These are phyloP conservation scores for Tylopilus sp. DNA, from an alignment of 768 basidiomycete genomes.

Conservation along the genomic window DNA sequence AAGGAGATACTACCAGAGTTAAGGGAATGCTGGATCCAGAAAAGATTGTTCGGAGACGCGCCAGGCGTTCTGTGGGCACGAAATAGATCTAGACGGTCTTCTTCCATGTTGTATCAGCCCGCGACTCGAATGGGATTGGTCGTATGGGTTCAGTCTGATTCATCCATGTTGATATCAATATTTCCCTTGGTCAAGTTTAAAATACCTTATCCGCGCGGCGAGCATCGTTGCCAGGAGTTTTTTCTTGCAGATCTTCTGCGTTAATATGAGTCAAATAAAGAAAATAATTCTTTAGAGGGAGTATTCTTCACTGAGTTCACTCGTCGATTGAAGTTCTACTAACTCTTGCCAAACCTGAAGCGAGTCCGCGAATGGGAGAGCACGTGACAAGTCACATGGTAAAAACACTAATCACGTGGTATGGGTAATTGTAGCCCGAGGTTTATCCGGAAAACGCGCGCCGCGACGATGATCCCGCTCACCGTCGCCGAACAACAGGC, in stretches of 20 bases:
- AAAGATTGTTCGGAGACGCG: slow-evolving; percentile 2
- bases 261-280: too few species aligned
- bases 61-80: slow-evolving; percentile 2
- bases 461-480: slow-evolving; percentile 11
- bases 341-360: too few species aligned
- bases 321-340: too few species aligned
- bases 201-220: neutral
- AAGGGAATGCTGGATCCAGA: neutral
- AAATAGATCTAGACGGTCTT: neutral
- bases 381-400: slow-evolving; percentile 1
- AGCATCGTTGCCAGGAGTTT: neutral
- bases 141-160: slow-evolving; percentile 6
- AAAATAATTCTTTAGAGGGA: too few species aligned
- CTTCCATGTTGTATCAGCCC: slow-evolving; percentile 13
- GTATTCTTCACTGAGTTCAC: too few species aligned
- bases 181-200: slow-evolving; percentile 2
- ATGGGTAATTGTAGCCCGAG: too few species aligned
- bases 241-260: too few species aligned
- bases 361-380: too few species aligned
- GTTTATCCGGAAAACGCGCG: neutral
- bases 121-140: neutral
- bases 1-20: slow-evolving; percentile 16
- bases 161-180: neutral
- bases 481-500: slow-evolving; percentile 17
- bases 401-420: neutral